Evolutionary conservation across 306 rosid species (phyloP).

Genomic region (Luffa aegyptiaca): DNA sequence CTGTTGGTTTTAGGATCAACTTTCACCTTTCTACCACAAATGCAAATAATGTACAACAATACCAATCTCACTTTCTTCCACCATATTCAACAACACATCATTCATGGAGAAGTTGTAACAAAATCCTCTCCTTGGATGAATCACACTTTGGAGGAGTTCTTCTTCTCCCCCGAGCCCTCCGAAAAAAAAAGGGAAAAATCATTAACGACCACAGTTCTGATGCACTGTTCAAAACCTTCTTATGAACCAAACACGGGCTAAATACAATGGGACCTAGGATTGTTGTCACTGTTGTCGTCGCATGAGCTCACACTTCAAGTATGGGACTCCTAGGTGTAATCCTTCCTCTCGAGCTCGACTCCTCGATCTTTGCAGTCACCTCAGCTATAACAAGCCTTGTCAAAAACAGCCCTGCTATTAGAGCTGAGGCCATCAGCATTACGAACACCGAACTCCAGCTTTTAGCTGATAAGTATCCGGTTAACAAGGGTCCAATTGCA

Average conservation of each 20-base stretch:
- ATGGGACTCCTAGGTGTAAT: constrained; percentile 16
- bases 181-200: neutral
- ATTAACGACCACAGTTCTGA: neutral
- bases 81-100: constrained; percentile 6
- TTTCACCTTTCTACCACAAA: neutral
- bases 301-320: constrained; percentile 25
- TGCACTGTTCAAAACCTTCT: neutral
- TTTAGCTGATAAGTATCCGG: constrained; percentile 70
- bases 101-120: constrained; percentile 1
- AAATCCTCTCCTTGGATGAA: constrained; percentile 4
- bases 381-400: constrained; percentile 79
- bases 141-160: neutral
- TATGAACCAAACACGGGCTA: neutral
- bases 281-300: neutral
- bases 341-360: constrained; percentile 37
- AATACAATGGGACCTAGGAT: neutral
- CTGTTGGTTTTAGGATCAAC: neutral
- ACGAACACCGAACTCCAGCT: constrained; percentile 91
- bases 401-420: constrained; percentile 77
- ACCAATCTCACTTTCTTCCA: neutral
- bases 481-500: constrained; percentile 81
- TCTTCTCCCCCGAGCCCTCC: neutral
- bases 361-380: constrained; percentile 61
- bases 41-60: neutral
- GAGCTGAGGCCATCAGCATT: constrained; percentile 87